Evolutionary conservation across 2,329 filamentous ascomycete genomes (phyloP).

Genomic region (Colletotrichum endophyticum): DNA sequence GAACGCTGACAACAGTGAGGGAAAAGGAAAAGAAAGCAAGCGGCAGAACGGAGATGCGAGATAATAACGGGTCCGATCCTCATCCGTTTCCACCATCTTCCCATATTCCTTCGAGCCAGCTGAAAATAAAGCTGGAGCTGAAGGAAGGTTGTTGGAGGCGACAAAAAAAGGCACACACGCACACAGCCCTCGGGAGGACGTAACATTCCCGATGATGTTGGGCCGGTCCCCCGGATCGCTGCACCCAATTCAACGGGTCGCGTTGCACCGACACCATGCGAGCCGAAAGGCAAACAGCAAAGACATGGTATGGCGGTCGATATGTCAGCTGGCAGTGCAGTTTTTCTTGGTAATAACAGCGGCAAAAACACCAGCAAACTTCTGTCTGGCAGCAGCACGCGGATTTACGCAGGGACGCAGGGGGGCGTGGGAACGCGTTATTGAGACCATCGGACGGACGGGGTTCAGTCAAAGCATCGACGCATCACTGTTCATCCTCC

Average conservation of each 20-base stretch:
- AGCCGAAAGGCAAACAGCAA: not conserved
- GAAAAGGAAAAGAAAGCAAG: not conserved
- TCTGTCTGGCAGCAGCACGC: not conserved
- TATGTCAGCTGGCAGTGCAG: not conserved
- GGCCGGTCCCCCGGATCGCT: not conserved
- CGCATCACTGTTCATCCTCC: not conserved
- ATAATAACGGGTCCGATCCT: not conserved
- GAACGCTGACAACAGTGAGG: not conserved
- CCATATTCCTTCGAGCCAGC: not conserved
- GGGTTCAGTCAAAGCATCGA: not conserved
- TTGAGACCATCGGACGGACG: not conserved
- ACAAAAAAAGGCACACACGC: not conserved
- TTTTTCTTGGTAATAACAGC: not conserved
- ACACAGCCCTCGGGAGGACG: not conserved
- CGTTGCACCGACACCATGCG: not conserved
- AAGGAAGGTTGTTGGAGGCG: not conserved
- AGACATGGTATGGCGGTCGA: not conserved
- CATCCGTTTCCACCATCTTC: not conserved
- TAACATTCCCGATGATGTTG: not conserved
- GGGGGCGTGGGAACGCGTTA: not conserved
- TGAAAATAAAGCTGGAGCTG: not conserved
- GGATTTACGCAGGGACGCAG: not conserved
- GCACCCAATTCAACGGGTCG: not conserved
- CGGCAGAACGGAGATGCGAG: not conserved
- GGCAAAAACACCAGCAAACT: not conserved